phyloP scores from a whole-genome alignment of 2,329 filamentous ascomycete species.

The Xenosphaeropsis pyriputrescens region DNA sequence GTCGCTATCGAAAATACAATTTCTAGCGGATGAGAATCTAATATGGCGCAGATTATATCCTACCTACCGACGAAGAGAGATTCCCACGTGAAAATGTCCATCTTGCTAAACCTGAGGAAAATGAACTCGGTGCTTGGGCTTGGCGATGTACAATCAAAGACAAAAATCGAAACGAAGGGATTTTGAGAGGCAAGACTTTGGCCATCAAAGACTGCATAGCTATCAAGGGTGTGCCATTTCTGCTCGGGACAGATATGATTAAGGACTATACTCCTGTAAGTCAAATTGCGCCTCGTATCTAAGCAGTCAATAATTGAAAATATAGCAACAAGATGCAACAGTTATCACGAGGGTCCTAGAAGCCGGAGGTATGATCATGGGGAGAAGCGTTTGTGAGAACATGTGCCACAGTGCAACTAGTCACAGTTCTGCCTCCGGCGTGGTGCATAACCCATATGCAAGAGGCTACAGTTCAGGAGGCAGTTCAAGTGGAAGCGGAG shows the following conservation, averaged over 20 bases:
- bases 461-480: slow-evolving; percentile 32
- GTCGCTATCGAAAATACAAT: slow-evolving; percentile 13
- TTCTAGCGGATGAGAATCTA: no score
- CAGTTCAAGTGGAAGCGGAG: slow-evolving; percentile 31
- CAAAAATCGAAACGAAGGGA: slow-evolving; percentile 7
- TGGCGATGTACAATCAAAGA: slow-evolving; percentile 30
- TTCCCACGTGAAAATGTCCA: slow-evolving; percentile 28
- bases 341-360: background rate
- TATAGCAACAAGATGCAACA: background rate
- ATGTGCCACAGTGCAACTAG: slow-evolving; percentile 32
- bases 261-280: slow-evolving; percentile 32
- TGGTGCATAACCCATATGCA: slow-evolving; percentile 28
- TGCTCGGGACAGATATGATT: slow-evolving; percentile 29
- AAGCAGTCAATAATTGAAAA: no score
- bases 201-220: slow-evolving; percentile 38
- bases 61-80: slow-evolving; percentile 16
- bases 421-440: slow-evolving; percentile 29
- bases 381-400: slow-evolving; percentile 30
- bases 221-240: slow-evolving; percentile 34
- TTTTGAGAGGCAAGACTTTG: slow-evolving; percentile 25
- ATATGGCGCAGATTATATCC: slow-evolving; percentile 12
- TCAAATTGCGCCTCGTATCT: slow-evolving; percentile 7
- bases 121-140: slow-evolving; percentile 35
- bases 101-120: slow-evolving; percentile 22
- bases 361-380: background rate